These are phyloP conservation scores for Plenodomus lindquistii DNA, from an alignment of 2,329 filamentous ascomycete species.

Conservation along the genomic window DNA sequence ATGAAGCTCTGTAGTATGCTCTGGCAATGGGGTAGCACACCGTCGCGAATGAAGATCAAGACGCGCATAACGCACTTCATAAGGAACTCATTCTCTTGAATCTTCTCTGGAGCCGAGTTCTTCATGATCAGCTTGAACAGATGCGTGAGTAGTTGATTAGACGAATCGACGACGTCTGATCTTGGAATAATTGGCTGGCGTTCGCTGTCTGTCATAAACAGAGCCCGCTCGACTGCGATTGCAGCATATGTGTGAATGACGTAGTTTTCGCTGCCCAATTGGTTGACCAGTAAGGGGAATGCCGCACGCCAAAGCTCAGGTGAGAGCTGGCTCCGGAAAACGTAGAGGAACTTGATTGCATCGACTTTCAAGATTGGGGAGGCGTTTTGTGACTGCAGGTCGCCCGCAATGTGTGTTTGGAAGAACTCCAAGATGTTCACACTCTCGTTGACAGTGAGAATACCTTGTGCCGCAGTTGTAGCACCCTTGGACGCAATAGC, in stretches of 20 bases:
- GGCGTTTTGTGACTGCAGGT: conserved; percentile 72
- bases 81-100: conserved; percentile 97
- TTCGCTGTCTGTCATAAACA: conserved; percentile 78
- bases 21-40: conserved; percentile 73
- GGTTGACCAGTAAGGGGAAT: conserved; percentile 87
- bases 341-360: conserved; percentile 97
- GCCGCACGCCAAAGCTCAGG: conserved; percentile 90
- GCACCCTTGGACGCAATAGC: conserved; percentile 91
- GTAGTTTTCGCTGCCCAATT: conserved; percentile 86
- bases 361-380: conserved; percentile 94
- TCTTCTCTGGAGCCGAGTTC: conserved; percentile 81
- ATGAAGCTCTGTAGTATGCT: conserved; percentile 81
- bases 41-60: conserved; percentile 88
- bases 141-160: conserved; percentile 85
- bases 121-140: conserved; percentile 90
- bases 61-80: conserved; percentile 99
- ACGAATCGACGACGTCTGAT: conserved; percentile 75
- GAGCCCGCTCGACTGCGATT: conserved; percentile 90
- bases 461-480: conserved; percentile 84
- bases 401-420: conserved; percentile 86
- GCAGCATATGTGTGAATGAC: conserved; percentile 98
- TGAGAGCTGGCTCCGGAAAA: conserved; percentile 91
- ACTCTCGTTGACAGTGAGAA: conserved; percentile 79
- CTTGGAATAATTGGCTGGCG: conserved; percentile 80
- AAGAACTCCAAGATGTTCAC: conserved; percentile 95